Conservation (phyloP, 495 filamentous ascomycete species). For the Talaromyces thailandensis region DNA sequence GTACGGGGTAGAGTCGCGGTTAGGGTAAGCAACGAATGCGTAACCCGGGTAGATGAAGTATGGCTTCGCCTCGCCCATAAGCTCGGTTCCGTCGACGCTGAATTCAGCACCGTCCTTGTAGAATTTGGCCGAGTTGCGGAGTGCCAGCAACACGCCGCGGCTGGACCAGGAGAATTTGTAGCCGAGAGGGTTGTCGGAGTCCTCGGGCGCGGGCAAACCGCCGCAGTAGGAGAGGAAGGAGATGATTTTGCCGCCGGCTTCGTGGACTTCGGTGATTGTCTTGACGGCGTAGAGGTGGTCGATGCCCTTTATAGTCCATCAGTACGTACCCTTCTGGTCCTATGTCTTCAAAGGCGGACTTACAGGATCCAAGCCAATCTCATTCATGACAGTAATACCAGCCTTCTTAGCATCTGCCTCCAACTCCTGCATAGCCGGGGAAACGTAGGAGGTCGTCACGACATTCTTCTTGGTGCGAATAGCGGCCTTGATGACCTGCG, state of each 20-base stretch:
- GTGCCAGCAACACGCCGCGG: constrained; percentile 79
- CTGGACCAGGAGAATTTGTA: constrained; percentile 93
- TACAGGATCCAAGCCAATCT: constrained; percentile 70
- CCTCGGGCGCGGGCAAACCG: constrained; percentile 75
- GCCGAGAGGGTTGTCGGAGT: constrained; percentile 82
- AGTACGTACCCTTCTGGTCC: background rate
- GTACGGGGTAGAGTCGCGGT: constrained; percentile 82
- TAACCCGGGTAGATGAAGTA: constrained; percentile 87
- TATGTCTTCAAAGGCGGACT: constrained; percentile 7
- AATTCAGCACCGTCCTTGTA: constrained; percentile 70
- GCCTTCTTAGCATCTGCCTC: constrained; percentile 78
- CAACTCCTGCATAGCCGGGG: constrained; percentile 84
- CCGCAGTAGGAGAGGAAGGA: constrained; percentile 85
- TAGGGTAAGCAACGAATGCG: constrained; percentile 88
- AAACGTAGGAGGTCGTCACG: constrained; percentile 93
- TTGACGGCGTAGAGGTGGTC: constrained; percentile 86
- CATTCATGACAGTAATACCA: constrained; percentile 96
- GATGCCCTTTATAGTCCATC: constrained; percentile 36
- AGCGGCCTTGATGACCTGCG: constrained; percentile 83
- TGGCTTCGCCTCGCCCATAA: constrained; percentile 84
- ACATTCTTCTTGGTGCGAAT: constrained; percentile 91
- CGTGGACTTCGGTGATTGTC: constrained; percentile 72
- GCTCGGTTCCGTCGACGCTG: constrained; percentile 49
- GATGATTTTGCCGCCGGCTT: constrained; percentile 75
- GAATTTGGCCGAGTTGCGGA: constrained; percentile 78